These are phyloP conservation scores for Lepiota brunneoincarnata DNA, from an alignment of 768 basidiomycete genomes.

Conservation along the genomic window DNA sequence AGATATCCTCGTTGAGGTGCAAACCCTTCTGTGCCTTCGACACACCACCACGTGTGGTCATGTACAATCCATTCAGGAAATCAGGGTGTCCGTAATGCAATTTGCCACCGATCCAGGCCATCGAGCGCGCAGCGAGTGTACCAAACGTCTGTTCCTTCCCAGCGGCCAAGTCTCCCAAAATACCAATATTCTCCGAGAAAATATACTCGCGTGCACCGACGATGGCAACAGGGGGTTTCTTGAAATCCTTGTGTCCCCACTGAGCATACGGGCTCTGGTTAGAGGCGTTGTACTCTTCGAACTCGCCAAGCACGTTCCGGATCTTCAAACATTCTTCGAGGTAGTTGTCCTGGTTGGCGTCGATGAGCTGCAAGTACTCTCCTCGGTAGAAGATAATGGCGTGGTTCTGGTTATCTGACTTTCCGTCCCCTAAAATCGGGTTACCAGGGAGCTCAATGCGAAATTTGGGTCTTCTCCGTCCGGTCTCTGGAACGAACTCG, in stretches of 20 bases:
- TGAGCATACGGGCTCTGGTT: slow-evolving; percentile 90
- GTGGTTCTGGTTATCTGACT: slow-evolving; percentile 99
- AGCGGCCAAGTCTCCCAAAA: slow-evolving; percentile 96
- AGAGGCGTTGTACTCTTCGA: slow-evolving; percentile 88
- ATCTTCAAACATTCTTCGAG: slow-evolving; percentile 99
- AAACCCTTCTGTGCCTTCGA: slow-evolving; percentile 99
- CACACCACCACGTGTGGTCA: slow-evolving; percentile 97
- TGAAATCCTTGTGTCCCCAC: slow-evolving; percentile 87
- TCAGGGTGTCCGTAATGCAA: slow-evolving; percentile 99
- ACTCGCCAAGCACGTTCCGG: slow-evolving; percentile 95
- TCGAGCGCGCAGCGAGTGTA: slow-evolving; percentile 90
- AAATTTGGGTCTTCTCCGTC: slow-evolving; percentile 92
- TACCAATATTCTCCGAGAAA: slow-evolving; percentile 99
- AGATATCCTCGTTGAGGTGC: slow-evolving; percentile 99
- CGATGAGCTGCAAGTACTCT: slow-evolving; percentile 98
- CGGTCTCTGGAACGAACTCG: slow-evolving; percentile 88
- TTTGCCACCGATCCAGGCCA: slow-evolving; percentile 98
- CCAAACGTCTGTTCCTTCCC: slow-evolving; percentile 99
- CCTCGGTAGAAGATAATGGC: slow-evolving; percentile 99
- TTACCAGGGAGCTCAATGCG: slow-evolving; percentile 98
- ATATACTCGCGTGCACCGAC: slow-evolving; percentile 99
- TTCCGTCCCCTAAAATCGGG: slow-evolving; percentile 98
- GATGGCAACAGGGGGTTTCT: slow-evolving; percentile 88
- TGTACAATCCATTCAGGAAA: slow-evolving; percentile 96
- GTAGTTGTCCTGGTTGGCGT: slow-evolving; percentile 99